Evolutionary conservation across 495 filamentous ascomycete genomes (phyloP).

Genomic region (Penicillium longicatenatum): DNA sequence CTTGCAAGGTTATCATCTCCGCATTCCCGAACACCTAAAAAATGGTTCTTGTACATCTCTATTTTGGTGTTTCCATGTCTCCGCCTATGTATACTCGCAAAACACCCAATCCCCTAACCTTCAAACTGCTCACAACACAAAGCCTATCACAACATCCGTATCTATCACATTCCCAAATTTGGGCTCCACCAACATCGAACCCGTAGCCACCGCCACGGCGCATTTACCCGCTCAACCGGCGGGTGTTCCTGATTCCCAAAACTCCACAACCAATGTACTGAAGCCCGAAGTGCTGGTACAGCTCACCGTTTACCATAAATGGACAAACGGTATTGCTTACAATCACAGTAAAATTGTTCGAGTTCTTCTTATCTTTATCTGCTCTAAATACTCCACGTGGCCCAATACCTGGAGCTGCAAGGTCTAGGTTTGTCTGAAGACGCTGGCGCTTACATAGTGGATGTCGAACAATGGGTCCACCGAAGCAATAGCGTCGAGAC

Average conservation of each 20-base stretch:
- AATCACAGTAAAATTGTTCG: no score
- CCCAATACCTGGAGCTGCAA: background rate
- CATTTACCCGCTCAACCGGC: background rate
- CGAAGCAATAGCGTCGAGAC: conserved; percentile 14
- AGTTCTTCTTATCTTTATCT: background rate
- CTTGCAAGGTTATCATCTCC: background rate
- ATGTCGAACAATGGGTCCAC: conserved; percentile 8
- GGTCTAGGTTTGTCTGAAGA: background rate
- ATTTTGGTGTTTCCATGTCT: background rate
- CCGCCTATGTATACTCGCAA: no score
- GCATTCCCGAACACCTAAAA: background rate
- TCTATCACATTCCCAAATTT: background rate
- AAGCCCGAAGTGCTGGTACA: background rate
- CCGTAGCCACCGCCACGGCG: background rate
- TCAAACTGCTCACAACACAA: no score
- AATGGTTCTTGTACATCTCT: no score
- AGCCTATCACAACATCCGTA: background rate
- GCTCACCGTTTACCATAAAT: background rate
- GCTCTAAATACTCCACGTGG: background rate
- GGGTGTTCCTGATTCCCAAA: background rate
- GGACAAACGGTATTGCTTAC: no score
- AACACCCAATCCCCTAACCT: no score
- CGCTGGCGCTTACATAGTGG: conserved; percentile 7
- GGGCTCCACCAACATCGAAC: background rate
- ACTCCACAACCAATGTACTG: background rate